Evolutionary conservation across 73 alveolate genomes (phyloP).

Genomic region (Blepharisma japonicum): DNA sequence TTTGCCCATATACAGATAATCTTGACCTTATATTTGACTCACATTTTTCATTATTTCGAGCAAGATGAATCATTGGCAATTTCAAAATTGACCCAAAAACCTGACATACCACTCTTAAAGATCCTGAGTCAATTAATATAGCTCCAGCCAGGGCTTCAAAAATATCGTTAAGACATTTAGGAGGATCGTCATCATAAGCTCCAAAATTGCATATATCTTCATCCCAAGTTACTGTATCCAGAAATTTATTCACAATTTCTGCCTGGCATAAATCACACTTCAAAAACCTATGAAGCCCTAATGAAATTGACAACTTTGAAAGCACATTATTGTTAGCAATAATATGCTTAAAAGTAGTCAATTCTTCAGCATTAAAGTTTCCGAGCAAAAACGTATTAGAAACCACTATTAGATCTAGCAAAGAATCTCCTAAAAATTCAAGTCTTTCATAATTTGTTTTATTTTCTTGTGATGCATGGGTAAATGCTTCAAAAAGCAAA

Average conservation of each 20-base stretch:
- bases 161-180: conserved; percentile 1
- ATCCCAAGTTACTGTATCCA: background rate
- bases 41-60: background rate
- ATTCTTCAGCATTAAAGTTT: background rate
- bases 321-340: background rate
- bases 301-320: background rate
- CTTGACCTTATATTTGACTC: background rate
- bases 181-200: background rate
- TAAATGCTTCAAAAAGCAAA: background rate
- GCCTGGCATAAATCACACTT: background rate
- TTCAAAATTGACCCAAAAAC: background rate
- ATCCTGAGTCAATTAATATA: conserved; percentile 3
- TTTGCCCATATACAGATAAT: background rate
- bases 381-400: background rate
- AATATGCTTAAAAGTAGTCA: conserved; percentile 3
- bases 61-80: background rate
- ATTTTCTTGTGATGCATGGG: background rate
- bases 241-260: background rate
- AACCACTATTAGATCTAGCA: background rate
- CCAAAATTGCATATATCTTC: background rate
- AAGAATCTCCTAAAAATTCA: conserved; percentile 12
- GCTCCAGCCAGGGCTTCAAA: conserved; percentile 11
- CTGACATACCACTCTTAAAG: background rate
- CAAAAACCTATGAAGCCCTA: background rate
- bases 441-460: conserved; percentile 13